These are phyloP conservation scores for Agrocybe praecox DNA, from an alignment of 768 basidiomycete species.

Conservation along the genomic window DNA sequence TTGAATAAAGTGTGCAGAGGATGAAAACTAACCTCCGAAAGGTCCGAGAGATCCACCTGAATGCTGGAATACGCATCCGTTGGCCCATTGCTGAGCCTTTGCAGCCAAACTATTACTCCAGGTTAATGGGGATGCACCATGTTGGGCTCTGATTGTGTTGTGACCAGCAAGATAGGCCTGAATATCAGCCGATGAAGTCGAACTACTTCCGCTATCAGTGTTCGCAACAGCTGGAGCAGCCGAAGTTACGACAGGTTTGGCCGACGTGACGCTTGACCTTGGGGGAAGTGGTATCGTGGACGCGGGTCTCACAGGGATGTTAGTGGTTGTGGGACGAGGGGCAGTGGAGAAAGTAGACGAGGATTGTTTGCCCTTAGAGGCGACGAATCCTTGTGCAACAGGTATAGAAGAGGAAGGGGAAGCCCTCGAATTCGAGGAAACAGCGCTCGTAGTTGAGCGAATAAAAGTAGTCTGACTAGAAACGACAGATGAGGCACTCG, in stretches of 20 bases:
- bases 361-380: constrained; percentile 10
- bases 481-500: constrained; percentile 9
- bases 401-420: constrained; percentile 10
- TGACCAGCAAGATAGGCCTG: constrained; percentile 58
- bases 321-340: constrained; percentile 1
- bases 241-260: background rate
- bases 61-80: constrained; percentile 68
- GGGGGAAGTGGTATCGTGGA: background rate
- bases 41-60: constrained; percentile 66
- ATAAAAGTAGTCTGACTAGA: constrained; percentile 17
- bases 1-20: background rate
- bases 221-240: constrained; percentile 15
- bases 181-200: constrained; percentile 45
- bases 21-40: constrained; percentile 54
- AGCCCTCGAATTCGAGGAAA: constrained; percentile 19
- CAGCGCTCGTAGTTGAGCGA: constrained; percentile 17
- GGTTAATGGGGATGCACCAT: constrained; percentile 63
- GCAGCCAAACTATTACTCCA: constrained; percentile 64
- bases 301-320: background rate
- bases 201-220: constrained; percentile 10
- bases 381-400: constrained; percentile 8
- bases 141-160: constrained; percentile 61
- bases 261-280: background rate
- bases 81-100: constrained; percentile 73
- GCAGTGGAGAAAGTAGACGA: constrained; percentile 4